phyloP scores from a whole-genome alignment of 306 rosid species.

The Glycyrrhiza uralensis region DNA sequence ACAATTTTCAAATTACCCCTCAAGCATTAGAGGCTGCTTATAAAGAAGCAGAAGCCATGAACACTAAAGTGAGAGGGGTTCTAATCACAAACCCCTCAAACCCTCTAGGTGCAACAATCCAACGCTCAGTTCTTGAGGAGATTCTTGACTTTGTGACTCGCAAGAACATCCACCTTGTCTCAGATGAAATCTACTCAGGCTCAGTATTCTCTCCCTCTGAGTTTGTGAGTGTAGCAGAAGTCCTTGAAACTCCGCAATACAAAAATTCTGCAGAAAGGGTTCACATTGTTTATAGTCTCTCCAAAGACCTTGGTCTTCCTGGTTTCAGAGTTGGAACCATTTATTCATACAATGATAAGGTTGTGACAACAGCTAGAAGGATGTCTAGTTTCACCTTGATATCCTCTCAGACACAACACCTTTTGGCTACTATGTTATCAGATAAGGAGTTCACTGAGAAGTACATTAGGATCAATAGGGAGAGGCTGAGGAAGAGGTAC shows the following conservation, averaged over 20 bases:
- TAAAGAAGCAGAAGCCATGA: constrained; percentile 45
- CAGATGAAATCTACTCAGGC: constrained; percentile 95
- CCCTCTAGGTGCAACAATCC: constrained; percentile 78
- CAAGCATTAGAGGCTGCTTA: constrained; percentile 71
- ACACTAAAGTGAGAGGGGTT: constrained; percentile 64
- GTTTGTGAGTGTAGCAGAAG: constrained; percentile 74
- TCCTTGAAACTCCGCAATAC: constrained; percentile 42
- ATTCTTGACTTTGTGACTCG: constrained; percentile 57
- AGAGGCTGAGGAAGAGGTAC: constrained; percentile 65
- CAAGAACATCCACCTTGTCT: constrained; percentile 83
- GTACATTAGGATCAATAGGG: constrained; percentile 61
- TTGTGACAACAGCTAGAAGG: constrained; percentile 83
- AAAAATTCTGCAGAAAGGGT: constrained; percentile 62
- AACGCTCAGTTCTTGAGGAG: constrained; percentile 49
- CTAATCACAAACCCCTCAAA: constrained; percentile 89
- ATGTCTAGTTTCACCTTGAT: constrained; percentile 93
- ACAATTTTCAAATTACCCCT: constrained; percentile 71
- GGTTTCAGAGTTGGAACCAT: constrained; percentile 85
- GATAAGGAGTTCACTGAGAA: constrained; percentile 51
- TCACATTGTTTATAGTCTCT: constrained; percentile 89
- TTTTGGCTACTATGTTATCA: constrained; percentile 66
- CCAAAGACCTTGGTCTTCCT: constrained; percentile 91
- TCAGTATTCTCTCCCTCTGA: constrained; percentile 65
- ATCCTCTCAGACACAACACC: constrained; percentile 84
- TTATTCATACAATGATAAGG: constrained; percentile 78